Percentiles rank a stretch among this genome's conserved stretches.
These are phyloP conservation scores for Sporothrix inflata DNA, from an alignment of 2,329 filamentous ascomycete genomes.

Conservation along the genomic window DNA sequence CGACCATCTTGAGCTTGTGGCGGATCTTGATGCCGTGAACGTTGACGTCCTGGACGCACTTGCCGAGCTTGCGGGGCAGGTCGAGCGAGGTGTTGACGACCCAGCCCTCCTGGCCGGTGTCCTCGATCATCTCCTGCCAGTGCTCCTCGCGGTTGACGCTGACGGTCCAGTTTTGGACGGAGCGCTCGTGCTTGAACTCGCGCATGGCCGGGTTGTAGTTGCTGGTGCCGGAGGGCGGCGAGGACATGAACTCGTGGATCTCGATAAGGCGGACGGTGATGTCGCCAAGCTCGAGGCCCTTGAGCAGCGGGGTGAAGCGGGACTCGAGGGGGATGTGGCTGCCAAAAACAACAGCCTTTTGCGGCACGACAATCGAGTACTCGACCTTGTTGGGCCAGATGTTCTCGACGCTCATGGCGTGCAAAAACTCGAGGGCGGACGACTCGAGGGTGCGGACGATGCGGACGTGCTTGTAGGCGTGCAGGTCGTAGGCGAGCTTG, in stretches of 20 bases:
- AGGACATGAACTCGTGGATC: constrained; percentile 59
- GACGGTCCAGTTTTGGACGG: constrained; percentile 64
- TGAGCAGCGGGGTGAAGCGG: constrained; percentile 82
- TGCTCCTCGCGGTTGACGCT: constrained; percentile 61
- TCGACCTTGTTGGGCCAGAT: constrained; percentile 98
- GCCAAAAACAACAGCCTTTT: constrained; percentile 92
- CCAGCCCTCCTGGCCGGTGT: constrained; percentile 69
- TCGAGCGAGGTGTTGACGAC: constrained; percentile 63
- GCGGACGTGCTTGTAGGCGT: constrained; percentile 76
- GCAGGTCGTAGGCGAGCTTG: constrained; percentile 85
- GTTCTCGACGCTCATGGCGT: constrained; percentile 95
- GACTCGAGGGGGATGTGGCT: constrained; percentile 84
- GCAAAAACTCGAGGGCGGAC: constrained; percentile 74
- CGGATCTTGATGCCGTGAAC: constrained; percentile 86
- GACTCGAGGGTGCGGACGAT: constrained; percentile 78
- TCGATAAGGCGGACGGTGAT: constrained; percentile 82
- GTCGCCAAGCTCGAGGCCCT: constrained; percentile 83
- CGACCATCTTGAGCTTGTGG: constrained; percentile 89
- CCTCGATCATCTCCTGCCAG: constrained; percentile 70
- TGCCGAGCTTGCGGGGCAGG: constrained; percentile 78
- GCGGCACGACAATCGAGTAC: constrained; percentile 90
- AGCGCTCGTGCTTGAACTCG: constrained; percentile 65
- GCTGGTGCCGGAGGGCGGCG: constrained; percentile 55
- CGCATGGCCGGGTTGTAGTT: constrained; percentile 51
- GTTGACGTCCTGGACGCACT: constrained; percentile 88